phyloP scores from a whole-genome alignment of 805 yeast genomes.

The Zygosaccharomyces bailii region DNA sequence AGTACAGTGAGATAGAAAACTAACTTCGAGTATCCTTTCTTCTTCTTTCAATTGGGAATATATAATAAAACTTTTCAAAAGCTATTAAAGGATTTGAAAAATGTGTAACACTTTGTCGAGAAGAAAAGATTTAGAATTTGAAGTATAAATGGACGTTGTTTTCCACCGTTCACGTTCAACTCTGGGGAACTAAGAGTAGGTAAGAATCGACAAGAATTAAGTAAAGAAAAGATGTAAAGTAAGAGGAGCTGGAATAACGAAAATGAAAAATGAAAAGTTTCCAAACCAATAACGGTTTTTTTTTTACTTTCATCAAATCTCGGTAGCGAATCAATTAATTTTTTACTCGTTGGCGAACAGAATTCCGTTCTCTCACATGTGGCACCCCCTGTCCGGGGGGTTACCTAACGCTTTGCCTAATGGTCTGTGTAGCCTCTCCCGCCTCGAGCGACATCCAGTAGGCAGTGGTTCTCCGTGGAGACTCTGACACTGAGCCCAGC shows the following conservation, averaged over 20 bases:
- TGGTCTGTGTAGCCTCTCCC: neutral
- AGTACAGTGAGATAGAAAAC: neutral
- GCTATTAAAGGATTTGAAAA: neutral
- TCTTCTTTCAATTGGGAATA: slow-evolving; percentile 10
- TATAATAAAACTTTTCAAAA: slow-evolving; percentile 4
- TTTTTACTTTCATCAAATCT: slow-evolving; percentile 5
- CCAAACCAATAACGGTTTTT: neutral
- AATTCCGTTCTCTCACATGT: neutral
- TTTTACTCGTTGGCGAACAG: neutral
- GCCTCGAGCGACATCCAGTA: neutral
- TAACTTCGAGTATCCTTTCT: slow-evolving; percentile 7
- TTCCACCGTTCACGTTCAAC: slow-evolving; percentile 1
- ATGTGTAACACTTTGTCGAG: neutral
- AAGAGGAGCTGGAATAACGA: neutral
- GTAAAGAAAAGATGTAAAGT: slow-evolving; percentile 2
- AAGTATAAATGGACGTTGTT: neutral
- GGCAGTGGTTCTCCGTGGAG: neutral
- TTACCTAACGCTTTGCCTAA: neutral
- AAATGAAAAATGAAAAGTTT: neutral
- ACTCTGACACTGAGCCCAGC: neutral
- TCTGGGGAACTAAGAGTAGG: neutral
- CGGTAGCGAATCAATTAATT: slow-evolving; percentile 11
- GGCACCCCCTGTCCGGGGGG: neutral
- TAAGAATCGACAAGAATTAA: neutral
- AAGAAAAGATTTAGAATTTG: neutral